Base-by-base conservation (phyloP, 2,329 filamentous ascomycete species). In the Aspergillus flavus region DNA sequence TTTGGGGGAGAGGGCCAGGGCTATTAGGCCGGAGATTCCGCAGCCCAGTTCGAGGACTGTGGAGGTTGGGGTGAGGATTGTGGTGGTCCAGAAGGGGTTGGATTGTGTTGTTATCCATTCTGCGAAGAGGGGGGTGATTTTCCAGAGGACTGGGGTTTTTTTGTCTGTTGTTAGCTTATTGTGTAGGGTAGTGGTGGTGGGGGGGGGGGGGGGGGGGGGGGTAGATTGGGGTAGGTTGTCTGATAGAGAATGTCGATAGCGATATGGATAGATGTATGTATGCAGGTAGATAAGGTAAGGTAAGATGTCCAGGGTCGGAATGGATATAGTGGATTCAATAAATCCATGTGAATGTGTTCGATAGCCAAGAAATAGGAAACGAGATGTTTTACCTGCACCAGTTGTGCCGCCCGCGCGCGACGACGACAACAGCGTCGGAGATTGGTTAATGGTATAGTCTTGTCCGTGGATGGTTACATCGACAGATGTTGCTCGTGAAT, bases 1-100 rank as follows among this genome's bases (percentile, higher is more conserved):
- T 4, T 80, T 80, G 1, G 86, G 85, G 2, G 86, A 85, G 14
- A 97, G 78, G 7, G 87, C 81, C 43, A 95, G 81, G 3, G 90
- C 92, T 39, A 94, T 86, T 41, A 98, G 83, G 21, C 90, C 92
- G 0, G 93, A 91, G 61, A 96, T 90, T 59, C 95, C 95, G 75
- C 92, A 93, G 50, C 95, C 95, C 6, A 99, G 86, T 74, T 98
- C 95, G 61, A 97, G 82, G 23, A 94, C 82, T 6, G 81, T 81
- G 6, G 91, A 88, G 2, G 80, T 69, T 0, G 81, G 64, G 28
- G 81, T 77, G 9, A 94, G 81, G 57, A 89, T 71, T 53, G 78
- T 79, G 61, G 78, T 71, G 43, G 78, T 75, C 79, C 89, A 88
- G 55, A 97, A 83, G 0, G 87, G 76, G 75, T 93, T 93, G 36